Conservation (phyloP, 2,329 filamentous ascomycete species). For the Cercospora zeae-maydis region DNA sequence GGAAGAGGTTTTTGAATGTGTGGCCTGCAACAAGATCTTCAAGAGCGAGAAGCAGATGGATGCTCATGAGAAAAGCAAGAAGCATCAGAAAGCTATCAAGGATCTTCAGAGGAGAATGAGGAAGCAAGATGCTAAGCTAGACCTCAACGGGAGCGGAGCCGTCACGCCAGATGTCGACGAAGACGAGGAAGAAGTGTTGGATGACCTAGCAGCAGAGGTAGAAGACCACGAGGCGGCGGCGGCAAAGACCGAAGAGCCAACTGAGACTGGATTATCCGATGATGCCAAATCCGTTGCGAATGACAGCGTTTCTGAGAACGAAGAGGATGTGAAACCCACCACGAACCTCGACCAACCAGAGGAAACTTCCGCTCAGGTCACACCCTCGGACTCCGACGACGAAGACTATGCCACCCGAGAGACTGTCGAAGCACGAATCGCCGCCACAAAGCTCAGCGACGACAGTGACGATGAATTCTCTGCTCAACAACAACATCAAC, state of each 20-base stretch:
- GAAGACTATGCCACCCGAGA: constrained; percentile 45
- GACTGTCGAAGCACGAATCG: constrained; percentile 42
- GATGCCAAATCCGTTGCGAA: neutral
- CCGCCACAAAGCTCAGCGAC: constrained; percentile 18
- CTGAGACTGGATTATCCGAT: neutral
- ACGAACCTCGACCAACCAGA: neutral
- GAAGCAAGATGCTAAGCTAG: constrained; percentile 66
- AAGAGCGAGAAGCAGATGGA: constrained; percentile 91
- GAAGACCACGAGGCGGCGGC: constrained; percentile 21
- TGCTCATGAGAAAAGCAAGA: constrained; percentile 93
- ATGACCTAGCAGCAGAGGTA: constrained; percentile 26
- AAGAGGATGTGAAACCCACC: neutral
- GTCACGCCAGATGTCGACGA: constrained; percentile 33
- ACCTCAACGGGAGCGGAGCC: constrained; percentile 41
- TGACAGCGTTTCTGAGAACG: neutral
- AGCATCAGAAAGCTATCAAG: constrained; percentile 83
- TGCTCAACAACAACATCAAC: neutral
- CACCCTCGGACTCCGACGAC: constrained; percentile 10
- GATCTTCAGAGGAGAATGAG: constrained; percentile 78
- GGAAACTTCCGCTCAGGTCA: neutral
- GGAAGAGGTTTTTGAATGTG: constrained; percentile 58
- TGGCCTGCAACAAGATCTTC: constrained; percentile 64
- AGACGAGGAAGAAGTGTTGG: constrained; percentile 34
- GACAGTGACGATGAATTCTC: neutral
- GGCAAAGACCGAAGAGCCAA: neutral